Base-by-base conservation (phyloP, 148 eudicot genomes). In the Beta vulgaris region DNA sequence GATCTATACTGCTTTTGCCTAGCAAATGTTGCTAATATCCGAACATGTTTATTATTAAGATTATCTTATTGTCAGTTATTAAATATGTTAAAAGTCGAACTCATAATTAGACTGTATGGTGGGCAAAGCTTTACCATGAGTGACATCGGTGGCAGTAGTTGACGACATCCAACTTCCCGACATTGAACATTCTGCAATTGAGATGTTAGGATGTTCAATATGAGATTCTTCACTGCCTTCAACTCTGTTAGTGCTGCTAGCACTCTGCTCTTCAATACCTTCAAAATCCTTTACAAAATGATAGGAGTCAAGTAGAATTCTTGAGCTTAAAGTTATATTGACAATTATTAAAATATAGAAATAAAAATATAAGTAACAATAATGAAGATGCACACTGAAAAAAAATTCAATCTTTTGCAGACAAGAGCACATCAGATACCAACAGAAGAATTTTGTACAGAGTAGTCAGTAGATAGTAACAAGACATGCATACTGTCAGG, bases 81-180 rank as follows among this genome's bases (percentile, higher is more conserved):
- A 0, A 23, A 1, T 12, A 67, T 12, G 1, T 28, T 67, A 25
- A 67, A 39, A 42, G 53, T 10, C 21, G 46, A 25, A 12, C 21
- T 23, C 34, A 71, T 25, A 32, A 19, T 23, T 11, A 32, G 76
- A 13, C 37, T 14, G 34, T n/a, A 21, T 14, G 32, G 63, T 35
- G 46, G 37, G 44, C 15, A 26, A 69, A 60, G 73, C 55, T 23
- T 61, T 77, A 85, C 81, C 87, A 61, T 44, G 68, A 64, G 74
- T 62, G 65, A 73, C 18, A 69, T 72, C 63, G 34, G 66, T 82
- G 75, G 78, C 80, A 79, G 81, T 71, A 81, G 81, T 86, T 54
- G 87, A 83, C 23, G 88, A 84, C 79, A 85, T 66, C 70, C 79
- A 88, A 86, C 93, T 90, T 72, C 84, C 87, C 15, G 93, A 87